phyloP scores from a whole-genome alignment of 139 green algal species.

The Limnomonas spitsbergensis region DNA sequence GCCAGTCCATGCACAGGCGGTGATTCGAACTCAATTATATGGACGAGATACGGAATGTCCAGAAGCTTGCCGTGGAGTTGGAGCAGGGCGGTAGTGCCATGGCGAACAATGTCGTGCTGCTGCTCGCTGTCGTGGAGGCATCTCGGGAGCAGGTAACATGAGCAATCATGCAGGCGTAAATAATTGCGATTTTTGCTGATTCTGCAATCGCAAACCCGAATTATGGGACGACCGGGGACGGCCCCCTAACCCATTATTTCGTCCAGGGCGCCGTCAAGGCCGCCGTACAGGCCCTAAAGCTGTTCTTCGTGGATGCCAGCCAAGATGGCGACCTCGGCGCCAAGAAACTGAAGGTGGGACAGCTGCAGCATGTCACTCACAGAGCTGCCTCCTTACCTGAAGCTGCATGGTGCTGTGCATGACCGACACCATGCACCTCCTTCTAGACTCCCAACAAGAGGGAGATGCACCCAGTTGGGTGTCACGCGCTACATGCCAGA shows the following conservation, averaged over 20 bases:
- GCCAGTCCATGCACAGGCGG: too few species aligned
- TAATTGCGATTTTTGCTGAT: background rate
- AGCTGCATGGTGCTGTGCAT: too few species aligned
- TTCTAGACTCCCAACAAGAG: too few species aligned
- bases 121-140: background rate
- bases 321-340: conserved; percentile 28
- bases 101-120: conserved; percentile 6
- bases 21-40: too few species aligned
- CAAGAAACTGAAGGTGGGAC: conserved; percentile 32
- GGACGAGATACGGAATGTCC: too few species aligned
- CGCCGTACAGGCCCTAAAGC: conserved; percentile 54
- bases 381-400: too few species aligned
- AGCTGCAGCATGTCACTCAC: too few species aligned
- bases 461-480: too few species aligned
- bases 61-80: background rate
- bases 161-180: background rate
- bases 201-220: background rate
- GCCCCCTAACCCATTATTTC: too few species aligned
- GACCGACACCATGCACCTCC: too few species aligned
- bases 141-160: background rate
- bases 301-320: conserved; percentile 50
- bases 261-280: conserved; percentile 15
- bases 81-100: background rate
- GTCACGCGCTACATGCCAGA: too few species aligned
- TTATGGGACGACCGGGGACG: background rate